Evolutionary conservation across 2,329 filamentous ascomycete species (phyloP), one percentile per base, ranked within the genome.

Genomic region (Acrocalymma vagum): DNA sequence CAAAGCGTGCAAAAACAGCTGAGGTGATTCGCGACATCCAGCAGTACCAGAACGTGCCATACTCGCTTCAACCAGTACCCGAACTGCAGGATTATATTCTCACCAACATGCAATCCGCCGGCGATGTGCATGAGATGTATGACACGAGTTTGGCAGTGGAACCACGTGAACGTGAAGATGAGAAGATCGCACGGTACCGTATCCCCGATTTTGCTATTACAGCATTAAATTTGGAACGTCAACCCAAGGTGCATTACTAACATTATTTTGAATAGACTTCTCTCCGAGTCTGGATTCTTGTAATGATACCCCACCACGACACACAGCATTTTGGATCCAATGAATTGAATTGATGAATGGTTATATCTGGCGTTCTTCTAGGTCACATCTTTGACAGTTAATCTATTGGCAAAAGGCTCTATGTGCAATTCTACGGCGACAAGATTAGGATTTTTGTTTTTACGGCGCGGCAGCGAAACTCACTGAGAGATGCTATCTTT

Each of bases 101-200:
- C 56, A 92, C 86, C 69, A 96, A 97, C 70, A 95, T 97, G 88
- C 88, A 95, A 74, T 87, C 87, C 20, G 93, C 94, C 4, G 89
- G 91, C 36, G 93, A 97, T 69, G 94, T 99, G 51, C 92, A 97
- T 71, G 93, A 97, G 78, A 97, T 97, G 94, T 99, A 97, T 77
- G 92, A 97, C 72, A 92, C 92, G 79, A 96, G 91, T 74, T 78
- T 99, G 74, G 81, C 86, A 63, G 86, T 99, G 46, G 94, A 99
- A 71, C 94, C 94, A 50, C 83, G 94, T 62, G 94, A 99, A 77
- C 83, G 94, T 62, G 94, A 99, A 76, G 94, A 99, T 67, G 94
- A 99, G 76, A 97, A 97, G 81, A 97, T 99, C 79, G 93, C 96
- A 68, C 95, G 94, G 92, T 95, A 85, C 45, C n/a, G n/a, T n/a